Base-by-base conservation (phyloP, 176 grass and related monocot species). In the Zea luxurians region DNA sequence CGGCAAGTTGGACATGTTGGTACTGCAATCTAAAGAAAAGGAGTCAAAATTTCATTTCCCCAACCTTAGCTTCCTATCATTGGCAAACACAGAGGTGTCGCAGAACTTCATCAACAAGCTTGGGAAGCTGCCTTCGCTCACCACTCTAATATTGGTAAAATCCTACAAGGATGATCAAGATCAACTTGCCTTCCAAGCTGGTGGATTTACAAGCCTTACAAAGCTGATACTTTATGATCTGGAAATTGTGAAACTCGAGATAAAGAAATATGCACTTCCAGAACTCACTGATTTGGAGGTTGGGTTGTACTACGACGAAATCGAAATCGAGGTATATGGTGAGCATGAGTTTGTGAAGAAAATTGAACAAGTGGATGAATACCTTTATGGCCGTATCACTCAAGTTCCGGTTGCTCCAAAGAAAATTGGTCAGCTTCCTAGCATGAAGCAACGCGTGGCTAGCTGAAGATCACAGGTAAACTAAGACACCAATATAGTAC, bases 91-190 rank as follows among this genome's bases (percentile, higher is more conserved):
- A 20, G 0, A 18, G 36, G 71, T 74, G 7, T n/a, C 50, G 6
- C 50, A 74, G 15, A 8, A 74, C 36, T 74, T 74, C 36, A 41
- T 74, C 35, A 5, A 58, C 16, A 74, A 74, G 37, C 50, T 74
- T 16, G 50, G 27, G 0, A 41, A 58, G 36, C 36, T 74, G 71
- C 71, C 15, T 8, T 38, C n/a, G 3, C 71, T 74, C 8, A 17
- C 49, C 8, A 41, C 16, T 0, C 15, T 74, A 11, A 53, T 40
- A n/a, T 16, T 73, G 49, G 15, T 0, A n/a, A 2, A 36, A 0
- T 73, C 70, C 12, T 73, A 73, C 49, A 17, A 6, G 3, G 49
- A 16, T 15, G 49, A n/a, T 15, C 15, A 53, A 2, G 0, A 2
- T 27, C 57, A 37, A 7, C 64, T 66, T 43, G 15, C n/a, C 2